Evolutionary conservation across 805 yeast genomes (phyloP).

Genomic region (Ogataea naganishii): DNA sequence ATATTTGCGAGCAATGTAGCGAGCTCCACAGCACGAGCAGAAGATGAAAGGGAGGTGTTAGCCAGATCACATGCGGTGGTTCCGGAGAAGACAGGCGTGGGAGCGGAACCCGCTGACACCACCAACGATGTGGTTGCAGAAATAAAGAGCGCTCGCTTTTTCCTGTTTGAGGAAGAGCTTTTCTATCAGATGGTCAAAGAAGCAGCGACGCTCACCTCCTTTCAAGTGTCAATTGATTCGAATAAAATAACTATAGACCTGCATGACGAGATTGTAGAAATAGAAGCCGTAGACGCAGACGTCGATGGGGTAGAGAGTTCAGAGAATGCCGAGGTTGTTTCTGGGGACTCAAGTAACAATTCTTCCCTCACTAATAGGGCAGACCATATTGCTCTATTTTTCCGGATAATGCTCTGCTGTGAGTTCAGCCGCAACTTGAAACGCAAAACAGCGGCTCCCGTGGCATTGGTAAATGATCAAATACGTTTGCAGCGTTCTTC

Average conservation of each 20-base stretch:
- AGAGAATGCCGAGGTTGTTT: constrained; percentile 26
- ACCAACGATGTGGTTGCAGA: constrained; percentile 42
- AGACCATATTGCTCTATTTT: constrained; percentile 39
- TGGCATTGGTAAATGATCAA: constrained; percentile 28
- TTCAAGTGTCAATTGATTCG: constrained; percentile 57
- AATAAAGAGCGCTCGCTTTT: constrained; percentile 60
- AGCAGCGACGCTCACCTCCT: constrained; percentile 58
- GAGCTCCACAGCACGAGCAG: too few relatives aligned
- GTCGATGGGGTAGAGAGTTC: constrained; percentile 23
- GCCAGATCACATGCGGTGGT: too few relatives aligned
- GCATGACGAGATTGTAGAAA: constrained; percentile 58
- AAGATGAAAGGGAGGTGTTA: constrained; percentile 47
- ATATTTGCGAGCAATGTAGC: too few relatives aligned
- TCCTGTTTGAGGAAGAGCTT: constrained; percentile 82
- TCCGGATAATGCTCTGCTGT: constrained; percentile 55
- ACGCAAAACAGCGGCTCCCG: constrained; percentile 36
- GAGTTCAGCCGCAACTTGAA: constrained; percentile 40
- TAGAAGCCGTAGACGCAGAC: constrained; percentile 48
- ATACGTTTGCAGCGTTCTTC: constrained; percentile 11
- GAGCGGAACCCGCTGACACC: too few relatives aligned
- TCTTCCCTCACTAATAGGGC: constrained; percentile 33
- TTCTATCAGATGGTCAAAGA: constrained; percentile 73
- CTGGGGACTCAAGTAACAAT: constrained; percentile 21
- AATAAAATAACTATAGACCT: constrained; percentile 60
- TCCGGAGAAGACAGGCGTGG: too few relatives aligned